A percentile compares a stretch with the other conserved stretches of the same genome.
Conservation (phyloP, 2,329 filamentous ascomycete genomes). For the Calonectria henricotiae region DNA sequence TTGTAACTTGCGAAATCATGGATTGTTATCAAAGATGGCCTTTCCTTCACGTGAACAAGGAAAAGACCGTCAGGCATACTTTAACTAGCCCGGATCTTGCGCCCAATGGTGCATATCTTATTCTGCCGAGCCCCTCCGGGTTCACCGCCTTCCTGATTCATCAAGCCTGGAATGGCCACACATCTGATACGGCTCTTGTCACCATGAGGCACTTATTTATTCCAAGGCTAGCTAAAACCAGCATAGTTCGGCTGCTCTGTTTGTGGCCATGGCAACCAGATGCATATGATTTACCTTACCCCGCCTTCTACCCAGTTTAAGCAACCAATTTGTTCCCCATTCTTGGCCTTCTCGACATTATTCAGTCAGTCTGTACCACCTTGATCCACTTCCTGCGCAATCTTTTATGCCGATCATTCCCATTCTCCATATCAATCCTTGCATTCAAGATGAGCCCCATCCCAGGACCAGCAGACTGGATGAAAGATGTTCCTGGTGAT, state of each 20-base stretch:
- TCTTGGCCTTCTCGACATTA: background rate
- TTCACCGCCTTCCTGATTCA: too few species aligned
- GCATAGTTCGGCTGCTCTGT: background rate
- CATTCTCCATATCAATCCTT: background rate
- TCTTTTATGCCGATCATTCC: background rate
- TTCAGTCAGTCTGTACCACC: background rate
- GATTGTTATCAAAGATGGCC: too few species aligned
- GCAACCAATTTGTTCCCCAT: background rate
- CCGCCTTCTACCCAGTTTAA: slow-evolving; percentile 4
- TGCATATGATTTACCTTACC: background rate
- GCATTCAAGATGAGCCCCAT: slow-evolving; percentile 19
- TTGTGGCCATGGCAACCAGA: background rate
- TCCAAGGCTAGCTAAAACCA: background rate
- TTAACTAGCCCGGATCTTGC: too few species aligned
- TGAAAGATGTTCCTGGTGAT: slow-evolving; percentile 22
- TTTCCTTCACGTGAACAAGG: too few species aligned
- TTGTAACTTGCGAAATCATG: too few species aligned
- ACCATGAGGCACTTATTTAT: background rate
- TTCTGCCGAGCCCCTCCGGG: too few species aligned
- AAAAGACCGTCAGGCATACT: too few species aligned
- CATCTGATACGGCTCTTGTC: too few species aligned
- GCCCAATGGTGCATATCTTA: too few species aligned
- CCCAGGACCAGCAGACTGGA: slow-evolving; percentile 15
- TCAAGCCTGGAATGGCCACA: too few species aligned
- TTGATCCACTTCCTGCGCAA: background rate